These are phyloP conservation scores for Gracilaria domingensis DNA, from an alignment of 23 red algal genomes.

Conservation along the genomic window DNA sequence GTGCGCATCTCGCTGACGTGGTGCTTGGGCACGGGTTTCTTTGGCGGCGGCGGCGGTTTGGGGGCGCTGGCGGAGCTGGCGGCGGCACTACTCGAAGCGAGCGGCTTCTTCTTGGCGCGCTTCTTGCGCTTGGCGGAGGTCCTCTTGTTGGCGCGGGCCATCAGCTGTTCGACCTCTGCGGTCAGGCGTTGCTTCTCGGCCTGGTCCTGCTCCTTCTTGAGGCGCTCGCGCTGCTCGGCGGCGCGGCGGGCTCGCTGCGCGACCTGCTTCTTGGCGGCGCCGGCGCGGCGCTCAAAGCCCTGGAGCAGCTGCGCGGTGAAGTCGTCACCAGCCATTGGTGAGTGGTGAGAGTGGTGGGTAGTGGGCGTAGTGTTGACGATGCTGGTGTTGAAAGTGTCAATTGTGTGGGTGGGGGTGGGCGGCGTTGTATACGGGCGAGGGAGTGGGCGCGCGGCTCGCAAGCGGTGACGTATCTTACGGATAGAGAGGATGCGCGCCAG, in stretches of 20 bases:
- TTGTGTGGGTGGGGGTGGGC: too few relatives aligned
- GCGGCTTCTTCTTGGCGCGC: background rate
- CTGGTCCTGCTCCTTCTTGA: conserved; percentile 16
- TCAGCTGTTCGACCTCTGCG: conserved; percentile 25
- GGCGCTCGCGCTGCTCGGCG: conserved; percentile 15
- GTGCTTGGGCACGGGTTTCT: background rate
- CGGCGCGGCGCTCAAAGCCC: conserved; percentile 19
- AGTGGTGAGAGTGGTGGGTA: background rate
- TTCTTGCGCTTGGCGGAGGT: conserved; percentile 5
- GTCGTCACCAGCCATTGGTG: conserved; percentile 8
- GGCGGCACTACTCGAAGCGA: background rate
- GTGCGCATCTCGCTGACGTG: background rate
- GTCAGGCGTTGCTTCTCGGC: conserved; percentile 17
- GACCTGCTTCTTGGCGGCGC: background rate
- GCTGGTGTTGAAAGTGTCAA: too few relatives aligned
- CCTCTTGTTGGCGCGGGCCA: conserved; percentile 13
- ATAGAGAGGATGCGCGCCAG: background rate
- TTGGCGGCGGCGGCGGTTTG: background rate
- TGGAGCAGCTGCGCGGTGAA: conserved; percentile 47
- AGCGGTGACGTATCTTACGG: background rate
- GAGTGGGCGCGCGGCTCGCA: too few relatives aligned
- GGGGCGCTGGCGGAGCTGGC: background rate
- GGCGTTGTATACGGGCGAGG: too few relatives aligned
- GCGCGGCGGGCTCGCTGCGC: conserved; percentile 13
- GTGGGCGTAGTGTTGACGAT: too few relatives aligned